Conservation (phyloP, 176 grass and related monocot species). For the Pharus latifolius region DNA sequence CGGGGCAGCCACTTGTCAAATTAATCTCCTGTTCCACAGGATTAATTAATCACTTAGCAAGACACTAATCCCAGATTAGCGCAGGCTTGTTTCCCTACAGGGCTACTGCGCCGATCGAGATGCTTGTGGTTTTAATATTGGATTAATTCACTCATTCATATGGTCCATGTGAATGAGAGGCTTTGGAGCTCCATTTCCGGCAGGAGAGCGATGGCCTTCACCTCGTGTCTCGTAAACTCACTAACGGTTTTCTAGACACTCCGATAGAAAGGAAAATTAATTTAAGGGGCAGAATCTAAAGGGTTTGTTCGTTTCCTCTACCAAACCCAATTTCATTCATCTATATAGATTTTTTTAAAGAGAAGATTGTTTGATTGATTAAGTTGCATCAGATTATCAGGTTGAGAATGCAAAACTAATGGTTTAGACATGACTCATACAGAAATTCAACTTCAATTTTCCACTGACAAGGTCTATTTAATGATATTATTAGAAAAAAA, state of each 20-base stretch:
- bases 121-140: not conserved
- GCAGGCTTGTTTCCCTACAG: constrained; percentile 31
- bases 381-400: too few species aligned
- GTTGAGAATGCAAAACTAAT: too few species aligned
- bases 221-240: constrained; percentile 23
- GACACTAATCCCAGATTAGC: constrained; percentile 60
- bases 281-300: constrained; percentile 35
- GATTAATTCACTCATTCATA: constrained; percentile 9
- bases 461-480: too few species aligned
- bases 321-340: too few species aligned
- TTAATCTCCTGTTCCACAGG: constrained; percentile 10
- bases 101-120: constrained; percentile 1
- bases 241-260: constrained; percentile 30
- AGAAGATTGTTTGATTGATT: too few species aligned
- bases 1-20: not conserved
- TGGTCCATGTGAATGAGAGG: constrained; percentile 42
- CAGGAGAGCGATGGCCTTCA: constrained; percentile 5
- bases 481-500: too few species aligned
- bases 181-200: constrained; percentile 4
- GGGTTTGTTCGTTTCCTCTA: too few species aligned
- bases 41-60: constrained; percentile 10
- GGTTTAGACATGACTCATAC: too few species aligned
- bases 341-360: too few species aligned
- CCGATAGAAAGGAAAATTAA: not conserved
- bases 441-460: too few species aligned